Evolutionary conservation across 306 rosid genomes (phyloP).

Genomic region (Vigna radiata): DNA sequence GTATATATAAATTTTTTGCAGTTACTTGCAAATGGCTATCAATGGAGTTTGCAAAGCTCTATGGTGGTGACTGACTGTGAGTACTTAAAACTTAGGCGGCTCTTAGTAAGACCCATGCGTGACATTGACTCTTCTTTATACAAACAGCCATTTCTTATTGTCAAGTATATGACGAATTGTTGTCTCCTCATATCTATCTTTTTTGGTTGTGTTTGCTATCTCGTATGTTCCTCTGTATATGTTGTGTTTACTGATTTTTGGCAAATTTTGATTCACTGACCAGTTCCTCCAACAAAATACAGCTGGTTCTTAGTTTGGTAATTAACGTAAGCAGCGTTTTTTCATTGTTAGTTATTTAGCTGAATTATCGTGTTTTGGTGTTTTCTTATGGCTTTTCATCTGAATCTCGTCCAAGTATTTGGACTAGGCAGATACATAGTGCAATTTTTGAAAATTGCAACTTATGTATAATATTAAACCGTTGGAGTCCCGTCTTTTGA

Average conservation of each 20-base stretch:
- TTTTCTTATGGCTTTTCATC: conserved; percentile 24
- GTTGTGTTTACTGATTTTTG: conserved; percentile 17
- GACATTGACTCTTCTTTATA: conserved; percentile 40
- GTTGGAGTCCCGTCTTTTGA: conserved; percentile 9
- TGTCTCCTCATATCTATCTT: conserved; percentile 9
- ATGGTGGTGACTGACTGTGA: not conserved
- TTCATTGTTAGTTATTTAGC: not conserved
- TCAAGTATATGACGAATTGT: conserved; percentile 59
- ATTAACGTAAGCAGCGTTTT: not conserved
- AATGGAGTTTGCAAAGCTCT: conserved; percentile 2
- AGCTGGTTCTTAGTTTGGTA: conserved; percentile 39
- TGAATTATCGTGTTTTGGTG: conserved; percentile 24
- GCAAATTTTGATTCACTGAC: conserved; percentile 35
- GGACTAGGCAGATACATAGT: conserved; percentile 19
- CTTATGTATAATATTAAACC: conserved; percentile 22
- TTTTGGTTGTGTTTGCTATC: conserved; percentile 14
- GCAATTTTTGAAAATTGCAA: not conserved
- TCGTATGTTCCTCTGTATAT: conserved; percentile 26
- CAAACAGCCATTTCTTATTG: conserved; percentile 57
- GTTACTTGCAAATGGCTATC: conserved; percentile 10
- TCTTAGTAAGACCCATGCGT: conserved; percentile 30
- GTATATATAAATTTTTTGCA: conserved; percentile 3
- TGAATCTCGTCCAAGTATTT: conserved; percentile 38
- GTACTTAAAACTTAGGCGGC: conserved; percentile 13
- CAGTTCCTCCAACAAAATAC: conserved; percentile 14